phyloP scores from a whole-genome alignment of 129 eudicot genomes.

The Heracleum sosnowskyi region DNA sequence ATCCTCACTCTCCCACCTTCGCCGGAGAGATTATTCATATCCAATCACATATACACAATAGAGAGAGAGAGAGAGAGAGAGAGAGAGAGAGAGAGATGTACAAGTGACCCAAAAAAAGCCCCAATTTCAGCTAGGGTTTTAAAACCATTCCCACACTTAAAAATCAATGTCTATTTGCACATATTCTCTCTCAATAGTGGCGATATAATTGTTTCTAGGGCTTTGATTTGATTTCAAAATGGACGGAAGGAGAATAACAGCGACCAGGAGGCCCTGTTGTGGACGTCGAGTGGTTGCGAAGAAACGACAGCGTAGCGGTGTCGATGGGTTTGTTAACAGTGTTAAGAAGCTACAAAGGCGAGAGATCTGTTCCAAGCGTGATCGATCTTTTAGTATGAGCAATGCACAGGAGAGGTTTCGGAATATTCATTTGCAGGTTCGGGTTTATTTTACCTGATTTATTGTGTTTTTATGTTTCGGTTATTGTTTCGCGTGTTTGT shows the following conservation, averaged over 20 bases:
- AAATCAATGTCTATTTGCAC: neutral
- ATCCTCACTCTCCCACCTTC: too few species aligned
- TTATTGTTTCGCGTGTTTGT: too few species aligned
- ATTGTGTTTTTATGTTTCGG: too few species aligned
- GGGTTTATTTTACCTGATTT: neutral
- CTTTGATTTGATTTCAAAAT: constrained; percentile 20
- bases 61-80: too few species aligned
- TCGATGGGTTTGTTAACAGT: constrained; percentile 88
- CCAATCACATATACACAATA: too few species aligned
- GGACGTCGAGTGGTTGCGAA: constrained; percentile 92
- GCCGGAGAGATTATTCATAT: too few species aligned
- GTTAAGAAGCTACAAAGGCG: constrained; percentile 94
- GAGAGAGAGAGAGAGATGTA: too few species aligned
- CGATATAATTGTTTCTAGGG: constrained; percentile 5
- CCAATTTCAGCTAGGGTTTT: neutral
- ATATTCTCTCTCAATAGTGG: neutral
- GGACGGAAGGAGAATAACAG: constrained; percentile 94
- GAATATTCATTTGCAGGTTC: constrained; percentile 78
- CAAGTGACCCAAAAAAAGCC: neutral
- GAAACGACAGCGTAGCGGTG: constrained; percentile 73
- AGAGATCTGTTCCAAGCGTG: constrained; percentile 86
- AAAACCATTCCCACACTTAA: neutral
- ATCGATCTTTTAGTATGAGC: constrained; percentile 86
- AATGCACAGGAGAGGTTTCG: constrained; percentile 93
- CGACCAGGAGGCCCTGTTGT: constrained; percentile 75